Base-by-base conservation (phyloP, 2,329 filamentous ascomycete species). In the Ophiostoma sp. region DNA sequence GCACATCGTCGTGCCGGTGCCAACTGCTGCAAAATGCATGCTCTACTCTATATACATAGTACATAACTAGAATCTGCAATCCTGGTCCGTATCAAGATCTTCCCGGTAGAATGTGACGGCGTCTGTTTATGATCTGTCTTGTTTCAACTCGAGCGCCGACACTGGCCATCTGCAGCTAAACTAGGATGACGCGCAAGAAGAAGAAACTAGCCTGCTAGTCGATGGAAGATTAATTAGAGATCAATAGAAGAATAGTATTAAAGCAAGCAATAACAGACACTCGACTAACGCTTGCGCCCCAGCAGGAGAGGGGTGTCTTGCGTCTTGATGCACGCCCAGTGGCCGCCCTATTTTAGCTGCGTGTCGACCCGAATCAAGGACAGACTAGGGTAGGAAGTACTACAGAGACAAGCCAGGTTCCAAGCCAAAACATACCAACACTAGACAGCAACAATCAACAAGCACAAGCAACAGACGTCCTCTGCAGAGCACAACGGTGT, bases 311-410 rank as follows among this genome's bases (percentile, higher is more conserved):
- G 54, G 57, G 57, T 62, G 57, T 17, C 57, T 57, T 41, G 39
- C 23, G 23, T 31, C 27, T 3, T 27, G 27, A 62, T 62, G 57
- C 57, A 62, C 23, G 57, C 54, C 54, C 54, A 31, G 54, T 31
- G 27, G 54, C 15, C 57, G 13, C 57, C 57, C 57, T 62, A 62
- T 17, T 33, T 17, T 62, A 33, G 57, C 27, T 62, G 57, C 27
- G 52, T 57, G 52, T 27, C 52, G 52, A 57, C 52, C 52, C 52
- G 57, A 62, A 62, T 62, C 57, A 62, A 62, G 5, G 57, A 62
- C 57, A 31, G 7, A 13, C 23, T 60, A 60, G 23, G 23, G 27
- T 4, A 17, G 6, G 27, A 5, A 60, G 27, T 13, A 60, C 10
- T 31, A 48, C 44, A 2, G 27, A 1, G 27, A 17, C 15, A 17